Evolutionary conservation across 2,329 filamentous ascomycete genomes (phyloP).

Genomic region (Cercospora brassicicola): DNA sequence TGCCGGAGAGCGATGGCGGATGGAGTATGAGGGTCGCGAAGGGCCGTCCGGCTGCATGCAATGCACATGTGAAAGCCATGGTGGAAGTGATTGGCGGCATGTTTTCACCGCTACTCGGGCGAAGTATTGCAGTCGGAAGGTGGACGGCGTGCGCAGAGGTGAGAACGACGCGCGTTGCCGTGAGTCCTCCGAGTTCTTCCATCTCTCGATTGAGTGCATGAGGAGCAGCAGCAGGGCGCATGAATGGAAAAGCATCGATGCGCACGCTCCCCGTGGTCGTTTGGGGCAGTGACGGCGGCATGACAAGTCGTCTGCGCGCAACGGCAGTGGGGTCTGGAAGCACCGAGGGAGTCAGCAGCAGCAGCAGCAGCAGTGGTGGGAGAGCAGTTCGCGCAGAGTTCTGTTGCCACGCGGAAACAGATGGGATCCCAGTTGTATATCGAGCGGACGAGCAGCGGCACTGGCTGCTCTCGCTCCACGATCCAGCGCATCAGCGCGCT

Average conservation of each 20-base stretch:
- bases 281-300: neutral
- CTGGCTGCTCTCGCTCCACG: neutral
- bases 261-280: neutral
- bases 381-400: neutral
- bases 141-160: neutral
- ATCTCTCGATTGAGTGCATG: slow-evolving; percentile 1
- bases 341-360: neutral
- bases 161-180: neutral
- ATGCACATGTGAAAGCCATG: neutral
- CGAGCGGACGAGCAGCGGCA: neutral
- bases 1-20: neutral
- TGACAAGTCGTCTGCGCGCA: neutral
- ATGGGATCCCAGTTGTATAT: slow-evolving; percentile 1
- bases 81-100: neutral
- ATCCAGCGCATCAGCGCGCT: neutral
- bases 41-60: neutral
- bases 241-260: neutral
- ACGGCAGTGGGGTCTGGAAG: too few species aligned
- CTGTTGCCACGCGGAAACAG: slow-evolving; percentile 7
- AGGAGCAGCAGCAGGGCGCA: neutral
- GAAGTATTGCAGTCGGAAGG: neutral
- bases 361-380: neutral
- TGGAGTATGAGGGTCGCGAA: neutral
- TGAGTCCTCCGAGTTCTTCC: neutral
- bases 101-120: neutral